These are phyloP conservation scores for Rosa lucieae DNA, from an alignment of 306 rosid genomes.

Conservation along the genomic window DNA sequence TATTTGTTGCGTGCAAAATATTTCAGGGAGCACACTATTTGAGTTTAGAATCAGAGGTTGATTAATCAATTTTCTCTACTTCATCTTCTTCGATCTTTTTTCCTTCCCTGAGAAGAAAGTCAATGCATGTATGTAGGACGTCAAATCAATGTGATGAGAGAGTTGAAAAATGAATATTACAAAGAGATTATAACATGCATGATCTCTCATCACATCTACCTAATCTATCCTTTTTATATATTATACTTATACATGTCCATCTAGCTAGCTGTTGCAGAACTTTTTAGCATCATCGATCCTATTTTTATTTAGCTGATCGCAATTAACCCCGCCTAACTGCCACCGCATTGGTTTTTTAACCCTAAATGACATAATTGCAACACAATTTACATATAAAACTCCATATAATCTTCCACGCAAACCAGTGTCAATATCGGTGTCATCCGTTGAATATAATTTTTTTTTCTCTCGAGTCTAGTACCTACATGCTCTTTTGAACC, in stretches of 20 bases:
- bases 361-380: neutral
- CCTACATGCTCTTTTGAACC: neutral
- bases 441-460: neutral
- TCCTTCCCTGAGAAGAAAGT: neutral
- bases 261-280: neutral
- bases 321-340: neutral
- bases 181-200: neutral
- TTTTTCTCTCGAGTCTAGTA: neutral
- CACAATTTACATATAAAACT: neutral
- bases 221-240: neutral
- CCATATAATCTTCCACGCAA: neutral
- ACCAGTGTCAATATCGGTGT: neutral
- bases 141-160: neutral
- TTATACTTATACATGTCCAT: neutral
- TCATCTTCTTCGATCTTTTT: neutral
- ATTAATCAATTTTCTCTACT: neutral
- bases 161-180: neutral
- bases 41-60: neutral
- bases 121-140: neutral
- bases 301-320: neutral
- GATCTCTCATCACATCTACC: neutral
- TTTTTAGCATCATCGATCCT: neutral
- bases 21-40: neutral
- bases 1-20: conserved; percentile 1
- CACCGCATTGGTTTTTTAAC: neutral